Conservation (phyloP, 805 yeast species). For the Teunomyces gatunensis region DNA sequence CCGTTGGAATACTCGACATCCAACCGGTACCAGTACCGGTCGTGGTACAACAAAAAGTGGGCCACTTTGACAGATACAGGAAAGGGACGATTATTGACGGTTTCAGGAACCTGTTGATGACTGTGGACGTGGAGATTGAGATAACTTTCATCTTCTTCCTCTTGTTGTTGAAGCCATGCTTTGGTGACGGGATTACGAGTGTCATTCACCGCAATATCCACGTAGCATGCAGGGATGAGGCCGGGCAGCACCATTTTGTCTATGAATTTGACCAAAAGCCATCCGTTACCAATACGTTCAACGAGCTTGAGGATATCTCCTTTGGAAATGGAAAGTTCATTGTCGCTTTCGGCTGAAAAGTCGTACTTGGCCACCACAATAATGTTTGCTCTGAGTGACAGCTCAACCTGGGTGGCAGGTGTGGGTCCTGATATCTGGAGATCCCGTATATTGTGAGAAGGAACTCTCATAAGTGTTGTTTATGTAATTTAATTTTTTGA, state of each 20-base stretch:
- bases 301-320: constrained; percentile 55
- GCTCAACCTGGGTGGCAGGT: constrained; percentile 9
- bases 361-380: constrained; percentile 47
- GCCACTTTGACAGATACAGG: constrained; percentile 37
- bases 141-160: constrained; percentile 15
- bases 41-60: constrained; percentile 39
- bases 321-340: constrained; percentile 44
- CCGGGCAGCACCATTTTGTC: constrained; percentile 47
- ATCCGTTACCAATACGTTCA: constrained; percentile 49
- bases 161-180: constrained; percentile 26
- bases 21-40: constrained; percentile 52
- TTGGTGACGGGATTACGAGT: constrained; percentile 35
- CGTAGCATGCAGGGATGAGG: constrained; percentile 50
- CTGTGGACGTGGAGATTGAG: constrained; percentile 27
- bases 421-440: constrained; percentile 20
- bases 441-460: constrained; percentile 5
- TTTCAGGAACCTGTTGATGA: constrained; percentile 17
- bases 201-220: constrained; percentile 45
- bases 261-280: constrained; percentile 56
- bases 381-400: constrained; percentile 26
- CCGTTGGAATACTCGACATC: constrained; percentile 38
- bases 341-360: constrained; percentile 41
- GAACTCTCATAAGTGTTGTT: constrained; percentile 4
- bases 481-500: not conserved
- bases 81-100: constrained; percentile 29